Conservation (phyloP, 306 rosid genomes). For the Astragalus membranaceus region DNA sequence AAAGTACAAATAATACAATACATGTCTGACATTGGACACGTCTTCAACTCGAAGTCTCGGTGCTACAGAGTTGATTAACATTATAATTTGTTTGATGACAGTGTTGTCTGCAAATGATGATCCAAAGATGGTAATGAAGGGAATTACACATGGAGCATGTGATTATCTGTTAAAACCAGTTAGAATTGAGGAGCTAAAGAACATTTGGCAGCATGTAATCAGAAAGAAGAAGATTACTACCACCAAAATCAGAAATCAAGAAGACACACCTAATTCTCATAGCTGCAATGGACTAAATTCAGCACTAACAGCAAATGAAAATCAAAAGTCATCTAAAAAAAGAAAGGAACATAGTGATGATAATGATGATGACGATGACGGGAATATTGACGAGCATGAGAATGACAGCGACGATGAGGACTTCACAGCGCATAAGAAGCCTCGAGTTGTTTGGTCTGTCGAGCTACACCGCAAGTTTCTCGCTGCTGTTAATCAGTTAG, state of each 20-base stretch:
- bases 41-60: no score
- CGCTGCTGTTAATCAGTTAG: constrained; percentile 78
- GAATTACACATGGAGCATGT: constrained; percentile 85
- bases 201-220: constrained; percentile 92
- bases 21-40: no score
- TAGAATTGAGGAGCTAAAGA: constrained; percentile 75
- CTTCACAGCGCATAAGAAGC: constrained; percentile 49
- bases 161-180: constrained; percentile 91
- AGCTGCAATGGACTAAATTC: constrained; percentile 32
- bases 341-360: constrained; percentile 40
- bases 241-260: constrained; percentile 31
- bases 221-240: constrained; percentile 67
- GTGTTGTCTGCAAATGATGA: constrained; percentile 86
- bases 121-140: constrained; percentile 77
- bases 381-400: constrained; percentile 15
- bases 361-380: no score
- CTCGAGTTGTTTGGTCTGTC: constrained; percentile 91
- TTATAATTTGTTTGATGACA: constrained; percentile 20
- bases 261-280: constrained; percentile 28
- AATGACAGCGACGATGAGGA: constrained; percentile 56
- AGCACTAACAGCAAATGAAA: constrained; percentile 34
- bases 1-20: no score
- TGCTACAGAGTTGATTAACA: neutral
- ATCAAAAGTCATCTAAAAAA: constrained; percentile 48
- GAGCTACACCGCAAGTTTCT: constrained; percentile 90